Evolutionary conservation across 768 basidiomycete genomes (phyloP), one percentile per base, ranked within the genome.

Genomic region (Psilocybe sp.): DNA sequence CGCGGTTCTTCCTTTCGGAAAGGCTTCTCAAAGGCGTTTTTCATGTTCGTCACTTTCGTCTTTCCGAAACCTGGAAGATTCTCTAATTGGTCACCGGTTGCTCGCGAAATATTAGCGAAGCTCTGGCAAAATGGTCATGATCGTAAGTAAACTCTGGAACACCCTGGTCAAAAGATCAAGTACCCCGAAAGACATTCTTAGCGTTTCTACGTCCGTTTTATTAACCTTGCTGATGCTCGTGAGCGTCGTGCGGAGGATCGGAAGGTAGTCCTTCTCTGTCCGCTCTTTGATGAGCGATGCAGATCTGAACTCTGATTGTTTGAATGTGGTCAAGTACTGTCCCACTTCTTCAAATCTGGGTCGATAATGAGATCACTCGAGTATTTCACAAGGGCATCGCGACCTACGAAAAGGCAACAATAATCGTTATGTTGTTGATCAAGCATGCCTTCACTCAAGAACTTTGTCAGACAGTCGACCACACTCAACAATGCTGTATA

Each of bases 221-320:
- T 98, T 98, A 54, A 99, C 92, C 58, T 90, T 92, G 62, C 81
- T 87, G 60, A 98, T 90, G 55, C 82, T 84, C 1, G 96, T 98
- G 20, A 99, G 74, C 1, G 90, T 80, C 15, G 82, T 81, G 49
- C 89, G 88, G 12, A 98, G 67, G 60, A 93, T 78, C 7, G 92
- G 83, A 54, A 78, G 70, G 61, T 97, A 92, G 59, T 92, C 88
- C 56, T 94, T 92, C 65, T 97, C 93, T 23, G 90, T 76, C 39
- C 92, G 87, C 64, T 98, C 97, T 66, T 94, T 96, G 72, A 99
- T 95, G 61, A 94, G 74, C 62, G 92, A 86, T 7, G 96, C 94
- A 9, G 93, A 82, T 60, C 89, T 94, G 74, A 92, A 87, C 65
- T 98, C 97, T 61, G 87, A 96, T 55, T 90, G 85, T 64, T 98